phyloP scores from a whole-genome alignment of 345 rosid genomes.

The Crucihimalaya himalaica region DNA sequence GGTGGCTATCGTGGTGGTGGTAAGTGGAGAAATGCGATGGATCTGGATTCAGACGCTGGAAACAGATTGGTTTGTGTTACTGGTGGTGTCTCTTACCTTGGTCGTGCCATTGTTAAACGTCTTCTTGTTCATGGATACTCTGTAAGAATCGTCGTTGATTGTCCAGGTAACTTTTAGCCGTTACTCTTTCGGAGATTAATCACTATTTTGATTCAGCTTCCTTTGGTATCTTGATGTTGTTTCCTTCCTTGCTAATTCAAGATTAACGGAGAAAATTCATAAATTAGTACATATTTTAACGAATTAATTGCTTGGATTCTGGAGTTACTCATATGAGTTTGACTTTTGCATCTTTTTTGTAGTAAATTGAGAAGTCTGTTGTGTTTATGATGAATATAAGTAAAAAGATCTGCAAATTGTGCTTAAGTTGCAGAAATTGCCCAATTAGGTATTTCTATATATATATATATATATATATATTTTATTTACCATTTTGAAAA shows the following conservation, averaged over 20 bases:
- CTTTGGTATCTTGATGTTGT: not conserved
- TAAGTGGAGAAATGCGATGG: conserved; percentile 26
- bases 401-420: not conserved
- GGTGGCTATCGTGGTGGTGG: conserved; percentile 23
- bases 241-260: not conserved
- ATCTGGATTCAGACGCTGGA: conserved; percentile 36
- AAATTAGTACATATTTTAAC: not conserved
- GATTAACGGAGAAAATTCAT: not conserved
- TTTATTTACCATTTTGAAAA: not conserved
- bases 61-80: conserved; percentile 68
- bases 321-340: not conserved
- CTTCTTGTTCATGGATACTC: conserved; percentile 70
- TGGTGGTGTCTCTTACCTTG: conserved; percentile 73
- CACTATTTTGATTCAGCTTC: not conserved
- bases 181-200: not conserved
- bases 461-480: too few relatives aligned
- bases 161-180: conserved; percentile 43
- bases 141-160: conserved; percentile 65
- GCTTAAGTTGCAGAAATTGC: not conserved
- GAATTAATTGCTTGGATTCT: not conserved
- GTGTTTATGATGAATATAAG: not conserved
- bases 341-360: not conserved
- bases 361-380: not conserved
- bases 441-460: too few relatives aligned
- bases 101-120: conserved; percentile 63